Evolutionary conservation across 306 rosid genomes (phyloP), one percentile per base, ranked within the genome.

Genomic region (Quercus gilva): DNA sequence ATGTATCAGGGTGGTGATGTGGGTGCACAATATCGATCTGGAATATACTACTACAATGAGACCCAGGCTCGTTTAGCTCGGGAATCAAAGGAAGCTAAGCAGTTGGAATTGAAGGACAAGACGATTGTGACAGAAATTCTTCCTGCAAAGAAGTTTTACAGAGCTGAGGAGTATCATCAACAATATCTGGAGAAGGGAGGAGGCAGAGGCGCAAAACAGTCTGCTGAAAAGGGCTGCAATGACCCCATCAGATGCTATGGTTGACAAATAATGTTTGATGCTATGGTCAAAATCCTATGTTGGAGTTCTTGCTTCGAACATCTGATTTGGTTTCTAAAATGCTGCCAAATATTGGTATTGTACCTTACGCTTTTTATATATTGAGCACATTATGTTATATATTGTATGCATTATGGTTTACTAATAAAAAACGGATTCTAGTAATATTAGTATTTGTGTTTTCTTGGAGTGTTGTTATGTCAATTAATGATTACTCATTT

Each of bases 111-210:
- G 14, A 70, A 83, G 73, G 90, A 76, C 3, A 83, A 68, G 75
- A 55, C 29, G 69, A 72, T 94, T 70, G 97, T 92, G 70, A 92
- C 97, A 3, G 99, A 94, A 84, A 89, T 94, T 76, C 85, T 92
- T 74, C 94, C 95, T 2, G 94, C 97, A 15, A 92, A 90, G 89
- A 90, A 89, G 69, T 94, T 92, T 55, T 94, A 91, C 85, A 82
- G 84, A 72, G 99, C 99, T 15, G 97, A 92, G 87, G 99, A 94
- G 76, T 92, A 94, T 70, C 99, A 94, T 81, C 97, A 92, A 84
- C 99, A 94, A 49, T 94, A 94, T 84, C 89, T 94, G 74, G 92
- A 89, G 82, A 92, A 91, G 56, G 99, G 99, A 41, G 99, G 97
- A 15, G 75, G 94, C 45, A 5, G 52, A 29, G 91, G 95, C 72